phyloP scores from a whole-genome alignment of 2,329 filamentous ascomycete species.

The Talaromyces marneffei region DNA sequence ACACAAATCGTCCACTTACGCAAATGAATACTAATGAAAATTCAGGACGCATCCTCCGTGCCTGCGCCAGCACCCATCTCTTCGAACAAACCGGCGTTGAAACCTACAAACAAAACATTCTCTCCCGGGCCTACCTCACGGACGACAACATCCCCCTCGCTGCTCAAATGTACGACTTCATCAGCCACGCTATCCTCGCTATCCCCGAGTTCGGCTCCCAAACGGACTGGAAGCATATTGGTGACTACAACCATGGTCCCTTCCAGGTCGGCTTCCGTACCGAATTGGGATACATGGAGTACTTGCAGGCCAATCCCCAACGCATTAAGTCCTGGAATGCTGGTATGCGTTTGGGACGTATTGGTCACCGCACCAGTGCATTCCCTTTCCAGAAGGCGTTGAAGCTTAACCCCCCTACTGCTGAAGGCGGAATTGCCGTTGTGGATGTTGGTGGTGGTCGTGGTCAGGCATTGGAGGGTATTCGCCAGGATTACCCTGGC shows the following conservation, averaged over 20 bases:
- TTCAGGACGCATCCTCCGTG: not conserved
- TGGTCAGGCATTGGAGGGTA: constrained; percentile 24
- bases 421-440: constrained; percentile 14
- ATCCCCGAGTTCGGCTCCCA: constrained; percentile 23
- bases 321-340: constrained; percentile 34
- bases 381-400: constrained; percentile 19
- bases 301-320: constrained; percentile 22
- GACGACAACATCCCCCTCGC: not conserved
- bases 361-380: constrained; percentile 32
- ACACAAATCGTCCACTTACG: not conserved
- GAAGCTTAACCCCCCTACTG: constrained; percentile 16
- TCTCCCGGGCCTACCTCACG: not conserved
- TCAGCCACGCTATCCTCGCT: constrained; percentile 20
- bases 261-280: constrained; percentile 26
- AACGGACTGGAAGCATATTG: constrained; percentile 23
- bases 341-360: constrained; percentile 35
- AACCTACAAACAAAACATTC: not conserved
- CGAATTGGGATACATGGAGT: constrained; percentile 23
- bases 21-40: not conserved
- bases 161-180: constrained; percentile 13
- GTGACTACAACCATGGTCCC: constrained; percentile 18
- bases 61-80: not conserved
- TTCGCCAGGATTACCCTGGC: constrained; percentile 32
- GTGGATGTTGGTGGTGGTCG: constrained; percentile 21
- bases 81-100: not conserved